These are phyloP conservation scores for Sporothrix globosa DNA, from an alignment of 2,329 filamentous ascomycete genomes.

Conservation along the genomic window DNA sequence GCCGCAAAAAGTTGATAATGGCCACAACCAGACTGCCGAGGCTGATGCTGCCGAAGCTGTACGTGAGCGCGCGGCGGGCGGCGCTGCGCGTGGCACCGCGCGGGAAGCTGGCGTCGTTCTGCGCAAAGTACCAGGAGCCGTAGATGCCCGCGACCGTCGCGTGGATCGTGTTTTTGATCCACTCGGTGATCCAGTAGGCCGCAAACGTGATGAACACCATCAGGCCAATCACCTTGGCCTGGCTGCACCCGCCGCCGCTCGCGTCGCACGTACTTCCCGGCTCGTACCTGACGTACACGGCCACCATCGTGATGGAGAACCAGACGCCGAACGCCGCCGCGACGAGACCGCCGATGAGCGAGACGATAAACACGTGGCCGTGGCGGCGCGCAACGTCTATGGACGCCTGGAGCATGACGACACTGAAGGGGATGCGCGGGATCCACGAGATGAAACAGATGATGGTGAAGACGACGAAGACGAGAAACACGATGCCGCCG, in stretches of 20 bases:
- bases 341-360: conserved; percentile 76
- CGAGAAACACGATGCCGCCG: conserved; percentile 82
- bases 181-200: conserved; percentile 92
- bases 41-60: conserved; percentile 89
- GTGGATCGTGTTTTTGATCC: conserved; percentile 91
- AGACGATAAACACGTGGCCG: conserved; percentile 85
- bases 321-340: conserved; percentile 79
- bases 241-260: conserved; percentile 67
- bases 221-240: conserved; percentile 78
- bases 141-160: conserved; percentile 86
- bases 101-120: conserved; percentile 63
- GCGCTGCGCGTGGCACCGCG: conserved; percentile 81
- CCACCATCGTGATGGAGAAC: conserved; percentile 83
- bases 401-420: conserved; percentile 82
- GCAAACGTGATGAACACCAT: conserved; percentile 88
- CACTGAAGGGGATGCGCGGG: conserved; percentile 84
- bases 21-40: conserved; percentile 85
- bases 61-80: conserved; percentile 78
- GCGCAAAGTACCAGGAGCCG: conserved; percentile 88
- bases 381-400: conserved; percentile 83
- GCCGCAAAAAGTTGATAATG: conserved; percentile 81
- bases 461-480: conserved; percentile 79
- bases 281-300: conserved; percentile 82
- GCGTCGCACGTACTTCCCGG: conserved; percentile 60
- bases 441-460: conserved; percentile 90